Base-by-base conservation (phyloP, 2,329 filamentous ascomycete genomes). In the Calonectria pteridis region DNA sequence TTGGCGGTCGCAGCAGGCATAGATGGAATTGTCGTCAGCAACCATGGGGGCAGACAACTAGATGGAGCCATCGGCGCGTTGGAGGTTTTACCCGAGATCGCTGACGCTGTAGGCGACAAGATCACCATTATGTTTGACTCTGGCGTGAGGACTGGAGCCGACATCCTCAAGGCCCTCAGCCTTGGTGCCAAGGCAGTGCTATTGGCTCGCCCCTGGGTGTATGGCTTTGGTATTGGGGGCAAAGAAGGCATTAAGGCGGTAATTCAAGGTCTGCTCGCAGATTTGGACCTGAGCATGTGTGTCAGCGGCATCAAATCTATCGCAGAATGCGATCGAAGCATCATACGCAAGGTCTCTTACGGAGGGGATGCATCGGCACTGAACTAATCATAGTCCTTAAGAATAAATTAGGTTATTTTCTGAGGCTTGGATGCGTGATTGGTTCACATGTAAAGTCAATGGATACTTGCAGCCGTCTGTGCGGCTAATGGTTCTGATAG, bases 21-120 rank as follows among this genome's bases (percentile, higher is more conserved):
- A 20, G 82, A 86, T 43, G 85, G 84, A 1, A 84, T 87, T 66
- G 81, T 86, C 23, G 81, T 87, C 2, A 86, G 83, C 51, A 87
- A 87, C 70, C 86, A 87, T 69, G 85, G 85, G 7, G 85, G 85
- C 7, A 79, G 86, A 20, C 86, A 87, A 67, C 79, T 87, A 0
- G 85, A 87, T 51, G 84, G 84, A 59, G 75, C 84, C 20, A 66
- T 84, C 62, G 75, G 80, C 37, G 91, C 92, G 0, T 90, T 95
- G 67, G 88, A 84, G 91, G 74, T 85, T 91, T 85, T 73, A 0
- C 80, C 85, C 0, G 84, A 84, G 18, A 85, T 86, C 43, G 81
- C 80, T 6, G 90, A 92, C 5, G 90, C 90, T 0, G 91, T 92
- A 0, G 90, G 92, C 2, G 86, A 87, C 23, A 87, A 86, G 72